These are phyloP conservation scores for Chrysosphaeria jannelii DNA, from an alignment of 2,329 filamentous ascomycete species.

Conservation along the genomic window DNA sequence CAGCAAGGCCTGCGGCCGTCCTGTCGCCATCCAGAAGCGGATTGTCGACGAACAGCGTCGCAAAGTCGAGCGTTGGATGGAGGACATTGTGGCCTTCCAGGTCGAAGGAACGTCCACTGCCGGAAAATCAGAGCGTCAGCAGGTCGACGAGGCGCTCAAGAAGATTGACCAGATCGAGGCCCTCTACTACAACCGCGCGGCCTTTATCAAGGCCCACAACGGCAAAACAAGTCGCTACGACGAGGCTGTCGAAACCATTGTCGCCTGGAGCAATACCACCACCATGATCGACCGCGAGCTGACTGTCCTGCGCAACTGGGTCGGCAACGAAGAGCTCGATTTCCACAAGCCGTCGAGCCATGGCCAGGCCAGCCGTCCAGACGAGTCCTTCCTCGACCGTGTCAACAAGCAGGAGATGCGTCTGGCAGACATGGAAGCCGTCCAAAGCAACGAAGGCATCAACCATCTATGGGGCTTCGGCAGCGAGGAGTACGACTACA, in stretches of 20 bases:
- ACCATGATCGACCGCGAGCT: slow-evolving; percentile 89
- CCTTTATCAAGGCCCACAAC: slow-evolving; percentile 46
- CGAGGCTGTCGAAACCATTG: slow-evolving; percentile 63
- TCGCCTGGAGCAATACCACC: slow-evolving; percentile 93
- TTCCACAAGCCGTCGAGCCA: slow-evolving; percentile 48
- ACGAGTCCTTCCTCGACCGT: slow-evolving; percentile 78
- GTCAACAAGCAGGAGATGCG: slow-evolving; percentile 91
- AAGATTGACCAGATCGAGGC: slow-evolving; percentile 76
- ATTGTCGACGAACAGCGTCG: slow-evolving; percentile 63
- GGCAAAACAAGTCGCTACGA: slow-evolving; percentile 45
- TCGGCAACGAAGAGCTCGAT: slow-evolving; percentile 83
- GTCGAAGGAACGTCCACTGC: slow-evolving; percentile 83
- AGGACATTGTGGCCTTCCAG: slow-evolving; percentile 75
- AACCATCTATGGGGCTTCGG: no score
- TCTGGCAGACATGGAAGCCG: slow-evolving; percentile 40
- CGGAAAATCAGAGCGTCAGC: slow-evolving; percentile 60
- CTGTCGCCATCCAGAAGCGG: slow-evolving; percentile 55
- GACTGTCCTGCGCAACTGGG: slow-evolving; percentile 76
- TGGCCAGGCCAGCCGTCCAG: slow-evolving; percentile 51
- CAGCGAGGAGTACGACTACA: no score
- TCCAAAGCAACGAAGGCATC: no score
- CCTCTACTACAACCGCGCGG: slow-evolving; percentile 53
- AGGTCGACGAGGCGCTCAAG: slow-evolving; percentile 66
- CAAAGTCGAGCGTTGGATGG: slow-evolving; percentile 42
- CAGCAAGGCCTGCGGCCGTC: slow-evolving; percentile 56